These are phyloP conservation scores for Elongisporangium anandrum DNA, from an alignment of 352 stramenopile genomes.

Conservation along the genomic window DNA sequence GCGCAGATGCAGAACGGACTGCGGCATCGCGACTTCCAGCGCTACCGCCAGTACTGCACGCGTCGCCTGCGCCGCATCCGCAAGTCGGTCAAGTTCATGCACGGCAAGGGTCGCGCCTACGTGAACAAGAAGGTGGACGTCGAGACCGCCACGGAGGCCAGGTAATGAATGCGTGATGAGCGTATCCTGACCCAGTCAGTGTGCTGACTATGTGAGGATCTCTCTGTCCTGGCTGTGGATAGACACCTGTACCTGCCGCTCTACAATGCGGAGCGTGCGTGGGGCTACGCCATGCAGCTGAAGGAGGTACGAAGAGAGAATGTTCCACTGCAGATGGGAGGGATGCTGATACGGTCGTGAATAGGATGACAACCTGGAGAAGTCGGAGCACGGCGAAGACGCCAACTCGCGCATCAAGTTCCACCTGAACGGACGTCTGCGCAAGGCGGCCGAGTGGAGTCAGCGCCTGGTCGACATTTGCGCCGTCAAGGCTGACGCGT, in stretches of 20 bases:
- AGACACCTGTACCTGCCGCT: slow-evolving; percentile 82
- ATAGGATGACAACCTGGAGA: slow-evolving; percentile 81
- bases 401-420: slow-evolving; percentile 89
- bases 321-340: not conserved
- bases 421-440: slow-evolving; percentile 81
- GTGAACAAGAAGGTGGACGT: slow-evolving; percentile 81
- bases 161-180: no score
- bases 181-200: no score
- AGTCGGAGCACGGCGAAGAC: slow-evolving; percentile 80
- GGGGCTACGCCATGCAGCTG: slow-evolving; percentile 90
- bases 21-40: slow-evolving; percentile 88
- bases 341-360: not conserved
- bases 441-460: slow-evolving; percentile 87
- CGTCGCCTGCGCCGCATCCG: slow-evolving; percentile 82
- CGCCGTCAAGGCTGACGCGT: slow-evolving; percentile 69
- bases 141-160: slow-evolving; percentile 64
- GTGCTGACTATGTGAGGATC: no score
- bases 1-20: slow-evolving; percentile 89
- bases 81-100: slow-evolving; percentile 86
- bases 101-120: slow-evolving; percentile 83
- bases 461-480: slow-evolving; percentile 77
- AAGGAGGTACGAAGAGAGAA: slow-evolving; percentile 34
- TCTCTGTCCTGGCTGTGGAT: slow-evolving; percentile 3
- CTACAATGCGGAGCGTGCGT: slow-evolving; percentile 89
- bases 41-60: slow-evolving; percentile 90